A percentile compares a stretch with the other conserved stretches of the same genome.
Evolutionary conservation across 805 yeast genomes (phyloP).

Genomic region (Hemisphaericaspora nanyangensis): DNA sequence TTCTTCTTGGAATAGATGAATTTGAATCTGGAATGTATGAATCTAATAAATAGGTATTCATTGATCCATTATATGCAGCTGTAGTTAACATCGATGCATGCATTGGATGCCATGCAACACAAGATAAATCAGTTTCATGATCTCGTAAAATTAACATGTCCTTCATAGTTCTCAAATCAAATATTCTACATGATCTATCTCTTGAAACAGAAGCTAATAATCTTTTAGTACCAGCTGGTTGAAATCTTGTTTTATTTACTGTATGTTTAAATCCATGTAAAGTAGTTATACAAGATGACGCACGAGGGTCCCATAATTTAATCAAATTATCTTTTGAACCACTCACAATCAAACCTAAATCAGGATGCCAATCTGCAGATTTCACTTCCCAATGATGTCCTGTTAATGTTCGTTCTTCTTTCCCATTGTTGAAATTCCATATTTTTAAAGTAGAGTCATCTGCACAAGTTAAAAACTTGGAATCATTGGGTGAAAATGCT

Average conservation of each 20-base stretch:
- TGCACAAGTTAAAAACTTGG: slow-evolving; percentile 88
- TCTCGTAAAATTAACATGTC: slow-evolving; percentile 72
- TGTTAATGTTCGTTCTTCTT: slow-evolving; percentile 70
- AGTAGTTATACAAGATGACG: slow-evolving; percentile 69
- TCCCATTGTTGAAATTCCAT: slow-evolving; percentile 90
- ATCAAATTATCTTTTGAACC: slow-evolving; percentile 95
- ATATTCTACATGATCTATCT: slow-evolving; percentile 82
- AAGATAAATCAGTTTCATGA: slow-evolving; percentile 77
- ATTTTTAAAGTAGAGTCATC: slow-evolving; percentile 89
- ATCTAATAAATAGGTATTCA: slow-evolving; percentile 72
- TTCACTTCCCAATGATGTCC: slow-evolving; percentile 99
- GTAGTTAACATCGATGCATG: slow-evolving; percentile 76
- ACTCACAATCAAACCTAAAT: slow-evolving; percentile 77
- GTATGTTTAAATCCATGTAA: slow-evolving; percentile 93
- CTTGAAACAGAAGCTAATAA: slow-evolving; percentile 82
- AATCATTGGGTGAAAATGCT: slow-evolving; percentile 84
- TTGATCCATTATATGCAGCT: slow-evolving; percentile 87
- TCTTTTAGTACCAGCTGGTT: slow-evolving; percentile 70
- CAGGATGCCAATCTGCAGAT: slow-evolving; percentile 95
- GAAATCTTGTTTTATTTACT: slow-evolving; percentile 80
- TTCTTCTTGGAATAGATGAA: slow-evolving; percentile 8
- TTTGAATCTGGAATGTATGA: slow-evolving; percentile 37
- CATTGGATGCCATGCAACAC: slow-evolving; percentile 90
- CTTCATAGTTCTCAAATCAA: slow-evolving; percentile 83
- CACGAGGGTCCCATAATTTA: slow-evolving; percentile 95